Percentiles rank a stretch among this genome's conserved stretches.
These are phyloP conservation scores for Clarireedia hainanense DNA, from an alignment of 2,329 filamentous ascomycete species.

Conservation along the genomic window DNA sequence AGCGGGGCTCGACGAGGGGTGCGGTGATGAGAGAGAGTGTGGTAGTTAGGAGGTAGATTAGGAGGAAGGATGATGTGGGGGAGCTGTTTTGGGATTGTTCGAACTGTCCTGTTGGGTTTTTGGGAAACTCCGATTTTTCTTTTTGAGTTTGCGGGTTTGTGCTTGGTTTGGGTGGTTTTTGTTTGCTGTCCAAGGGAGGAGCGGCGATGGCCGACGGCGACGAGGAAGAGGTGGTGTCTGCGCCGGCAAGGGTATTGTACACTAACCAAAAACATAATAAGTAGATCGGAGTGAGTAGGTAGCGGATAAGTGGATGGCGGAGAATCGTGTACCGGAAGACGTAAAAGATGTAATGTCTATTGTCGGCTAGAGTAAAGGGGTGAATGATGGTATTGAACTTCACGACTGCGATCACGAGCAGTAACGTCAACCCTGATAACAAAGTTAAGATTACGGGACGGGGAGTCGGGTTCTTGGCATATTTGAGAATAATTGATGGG, in stretches of 20 bases:
- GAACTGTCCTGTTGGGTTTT: no score
- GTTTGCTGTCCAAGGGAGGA: neutral
- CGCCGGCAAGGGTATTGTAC: constrained; percentile 53
- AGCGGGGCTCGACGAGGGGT: constrained; percentile 88
- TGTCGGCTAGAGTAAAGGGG: constrained; percentile 92
- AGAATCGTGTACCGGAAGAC: constrained; percentile 79
- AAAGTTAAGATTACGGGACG: neutral
- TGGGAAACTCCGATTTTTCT: no score
- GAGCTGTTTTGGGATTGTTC: neutral
- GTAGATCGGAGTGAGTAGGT: constrained; percentile 63
- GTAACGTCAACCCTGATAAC: constrained; percentile 3
- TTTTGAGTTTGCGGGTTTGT: neutral
- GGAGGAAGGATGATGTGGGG: constrained; percentile 39
- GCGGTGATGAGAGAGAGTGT: constrained; percentile 76
- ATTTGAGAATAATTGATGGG: constrained; percentile 25
- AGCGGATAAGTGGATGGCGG: constrained; percentile 54
- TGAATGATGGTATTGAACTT: constrained; percentile 88
- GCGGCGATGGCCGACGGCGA: neutral
- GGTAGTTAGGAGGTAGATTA: constrained; percentile 60
- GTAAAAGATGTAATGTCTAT: constrained; percentile 96
- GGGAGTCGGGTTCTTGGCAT: neutral
- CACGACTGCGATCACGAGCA: constrained; percentile 43
- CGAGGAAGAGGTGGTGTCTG: constrained; percentile 14
- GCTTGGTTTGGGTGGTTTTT: neutral
- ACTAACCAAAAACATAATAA: constrained; percentile 60